A percentile compares a stretch with the other conserved stretches of the same genome.
These are phyloP conservation scores for Fraxinus paxiana DNA, from an alignment of 305 asterid species.

Conservation along the genomic window DNA sequence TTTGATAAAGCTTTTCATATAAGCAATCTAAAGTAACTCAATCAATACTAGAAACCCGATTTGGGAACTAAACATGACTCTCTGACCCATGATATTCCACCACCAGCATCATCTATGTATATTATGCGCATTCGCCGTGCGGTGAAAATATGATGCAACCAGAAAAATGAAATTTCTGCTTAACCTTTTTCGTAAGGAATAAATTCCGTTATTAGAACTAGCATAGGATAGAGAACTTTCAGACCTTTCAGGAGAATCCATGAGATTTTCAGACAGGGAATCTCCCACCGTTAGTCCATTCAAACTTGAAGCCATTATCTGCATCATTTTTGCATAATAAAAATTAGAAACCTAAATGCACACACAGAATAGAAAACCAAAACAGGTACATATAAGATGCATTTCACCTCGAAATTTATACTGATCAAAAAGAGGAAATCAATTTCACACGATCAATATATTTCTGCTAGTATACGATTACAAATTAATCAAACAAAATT, in stretches of 20 bases:
- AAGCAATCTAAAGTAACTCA: neutral
- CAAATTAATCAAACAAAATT: neutral
- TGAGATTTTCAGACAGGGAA: conserved; percentile 51
- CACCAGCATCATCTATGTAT: neutral
- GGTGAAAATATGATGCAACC: neutral
- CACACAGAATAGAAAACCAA: neutral
- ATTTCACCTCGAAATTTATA: neutral
- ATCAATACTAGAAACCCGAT: neutral
- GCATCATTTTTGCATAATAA: conserved; percentile 28
- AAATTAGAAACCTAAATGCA: conserved; percentile 10
- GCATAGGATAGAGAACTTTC: conserved; percentile 59
- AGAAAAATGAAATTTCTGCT: neutral
- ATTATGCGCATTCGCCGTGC: neutral
- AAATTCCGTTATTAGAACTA: neutral
- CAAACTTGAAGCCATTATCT: conserved; percentile 95
- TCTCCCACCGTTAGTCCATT: conserved; percentile 85
- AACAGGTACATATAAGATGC: neutral
- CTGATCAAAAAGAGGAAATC: neutral
- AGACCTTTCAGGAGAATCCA: conserved; percentile 71
- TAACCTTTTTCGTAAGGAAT: neutral
- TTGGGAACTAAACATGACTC: neutral
- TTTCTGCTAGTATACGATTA: neutral
- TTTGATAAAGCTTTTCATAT: neutral
- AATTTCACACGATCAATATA: neutral
- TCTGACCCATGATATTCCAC: neutral